These are phyloP conservation scores for Penicillium palitans DNA, from an alignment of 2,329 filamentous ascomycete species.

Conservation along the genomic window DNA sequence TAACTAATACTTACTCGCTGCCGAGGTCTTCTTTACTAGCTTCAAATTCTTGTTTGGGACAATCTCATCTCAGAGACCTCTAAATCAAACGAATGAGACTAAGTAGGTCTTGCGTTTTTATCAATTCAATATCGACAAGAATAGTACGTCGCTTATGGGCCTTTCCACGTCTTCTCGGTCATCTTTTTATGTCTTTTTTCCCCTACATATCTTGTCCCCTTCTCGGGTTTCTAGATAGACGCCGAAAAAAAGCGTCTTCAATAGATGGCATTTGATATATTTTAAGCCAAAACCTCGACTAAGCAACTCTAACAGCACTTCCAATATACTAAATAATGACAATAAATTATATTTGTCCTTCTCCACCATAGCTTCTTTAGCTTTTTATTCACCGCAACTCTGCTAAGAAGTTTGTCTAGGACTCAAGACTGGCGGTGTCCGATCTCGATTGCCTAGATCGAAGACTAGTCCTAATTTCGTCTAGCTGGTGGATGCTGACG, in stretches of 20 bases:
- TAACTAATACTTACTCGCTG: not conserved
- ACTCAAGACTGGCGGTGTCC: slow-evolving; percentile 2
- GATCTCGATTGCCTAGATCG: slow-evolving; percentile 3
- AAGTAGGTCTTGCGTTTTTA: not conserved
- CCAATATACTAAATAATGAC: not conserved
- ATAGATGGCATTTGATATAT: too few relatives aligned
- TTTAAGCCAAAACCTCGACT: not conserved
- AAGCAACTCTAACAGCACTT: not conserved
- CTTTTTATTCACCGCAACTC: not conserved
- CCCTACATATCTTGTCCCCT: not conserved
- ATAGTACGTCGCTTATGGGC: not conserved
- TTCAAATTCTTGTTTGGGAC: not conserved
- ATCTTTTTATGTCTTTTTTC: too few relatives aligned
- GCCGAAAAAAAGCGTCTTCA: too few relatives aligned
- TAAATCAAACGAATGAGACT: not conserved
- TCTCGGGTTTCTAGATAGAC: too few relatives aligned
- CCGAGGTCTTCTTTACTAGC: not conserved
- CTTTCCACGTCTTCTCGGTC: too few relatives aligned
- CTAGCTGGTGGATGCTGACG: slow-evolving; percentile 4
- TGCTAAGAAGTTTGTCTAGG: not conserved
- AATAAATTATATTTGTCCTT: not conserved
- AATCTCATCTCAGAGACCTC: not conserved
- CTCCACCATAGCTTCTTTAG: not conserved
- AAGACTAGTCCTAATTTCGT: slow-evolving; percentile 6
- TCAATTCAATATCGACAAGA: not conserved